These are phyloP conservation scores for Talaromyces stipitatus DNA, from an alignment of 495 filamentous ascomycete genomes.

Conservation along the genomic window DNA sequence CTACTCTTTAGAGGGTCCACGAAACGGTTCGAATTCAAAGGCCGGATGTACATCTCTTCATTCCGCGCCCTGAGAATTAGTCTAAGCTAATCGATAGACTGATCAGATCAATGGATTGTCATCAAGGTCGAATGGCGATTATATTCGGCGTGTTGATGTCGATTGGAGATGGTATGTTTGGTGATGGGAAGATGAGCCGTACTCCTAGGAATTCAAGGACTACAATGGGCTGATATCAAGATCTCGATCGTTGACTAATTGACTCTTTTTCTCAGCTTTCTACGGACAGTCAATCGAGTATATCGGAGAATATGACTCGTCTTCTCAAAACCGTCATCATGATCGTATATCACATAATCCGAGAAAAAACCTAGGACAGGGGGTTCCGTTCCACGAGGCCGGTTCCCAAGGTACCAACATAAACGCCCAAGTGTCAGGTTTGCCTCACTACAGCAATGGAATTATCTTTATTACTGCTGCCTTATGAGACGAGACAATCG, in stretches of 20 bases:
- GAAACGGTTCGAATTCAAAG: neutral
- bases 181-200: no score
- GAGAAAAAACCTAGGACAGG: neutral
- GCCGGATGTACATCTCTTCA: neutral
- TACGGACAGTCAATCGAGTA: neutral
- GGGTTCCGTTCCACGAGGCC: neutral
- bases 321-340: neutral
- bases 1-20: neutral
- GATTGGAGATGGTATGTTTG: no score
- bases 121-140: neutral
- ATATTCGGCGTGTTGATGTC: no score
- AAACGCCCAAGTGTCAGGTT: neutral
- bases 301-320: neutral
- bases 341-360: neutral
- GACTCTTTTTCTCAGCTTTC: neutral
- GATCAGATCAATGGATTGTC: no score
- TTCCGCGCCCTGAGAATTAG: neutral
- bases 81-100: neutral
- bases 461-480: neutral
- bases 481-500: neutral
- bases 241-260: neutral
- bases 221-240: no score
- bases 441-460: neutral
- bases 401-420: neutral
- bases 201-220: no score